Evolutionary conservation across 2,329 filamentous ascomycete genomes (phyloP).

Genomic region (Pyricularia pennisetigena): DNA sequence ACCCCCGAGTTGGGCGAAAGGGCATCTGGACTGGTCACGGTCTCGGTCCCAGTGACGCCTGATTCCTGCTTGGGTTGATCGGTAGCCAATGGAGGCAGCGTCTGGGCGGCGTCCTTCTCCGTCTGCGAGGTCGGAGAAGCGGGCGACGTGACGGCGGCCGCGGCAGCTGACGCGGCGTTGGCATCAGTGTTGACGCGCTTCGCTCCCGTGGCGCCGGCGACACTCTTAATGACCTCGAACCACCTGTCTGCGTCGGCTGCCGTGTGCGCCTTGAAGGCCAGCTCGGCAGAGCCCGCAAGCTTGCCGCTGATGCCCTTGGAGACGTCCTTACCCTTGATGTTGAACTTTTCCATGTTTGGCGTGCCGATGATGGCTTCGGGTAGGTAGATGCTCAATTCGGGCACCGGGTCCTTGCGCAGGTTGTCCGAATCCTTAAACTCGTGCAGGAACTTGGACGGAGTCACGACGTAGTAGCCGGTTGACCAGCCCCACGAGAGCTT

Average conservation of each 20-base stretch:
- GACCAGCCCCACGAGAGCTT: constrained; percentile 70
- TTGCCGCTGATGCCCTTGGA: constrained; percentile 73
- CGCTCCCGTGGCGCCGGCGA: constrained; percentile 41
- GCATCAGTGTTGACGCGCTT: constrained; percentile 19
- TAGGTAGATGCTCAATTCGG: constrained; percentile 84
- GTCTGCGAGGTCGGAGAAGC: constrained; percentile 6
- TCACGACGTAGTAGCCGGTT: constrained; percentile 82
- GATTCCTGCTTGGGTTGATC: constrained; percentile 34
- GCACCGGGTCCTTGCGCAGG: constrained; percentile 58
- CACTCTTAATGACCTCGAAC: constrained; percentile 61
- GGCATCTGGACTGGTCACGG: constrained; percentile 19
- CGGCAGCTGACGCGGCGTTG: constrained; percentile 10
- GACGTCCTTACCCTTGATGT: constrained; percentile 88
- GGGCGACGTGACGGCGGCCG: constrained; percentile 16
- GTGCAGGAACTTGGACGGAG: constrained; percentile 79
- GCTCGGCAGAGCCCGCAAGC: constrained; percentile 68
- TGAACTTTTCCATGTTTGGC: constrained; percentile 74
- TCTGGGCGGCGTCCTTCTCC: constrained; percentile 11
- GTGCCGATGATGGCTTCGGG: constrained; percentile 76
- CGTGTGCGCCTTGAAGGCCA: constrained; percentile 81
- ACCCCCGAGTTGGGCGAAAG: constrained; percentile 16
- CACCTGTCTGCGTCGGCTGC: constrained; percentile 73
- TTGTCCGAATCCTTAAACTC: constrained; percentile 92
- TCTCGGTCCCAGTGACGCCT: constrained; percentile 28
- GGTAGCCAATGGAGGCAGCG: constrained; percentile 10